Percentiles rank a stretch among this genome's conserved stretches.
Conservation (phyloP, 2,329 filamentous ascomycete genomes). For the Beauveria sp. region DNA sequence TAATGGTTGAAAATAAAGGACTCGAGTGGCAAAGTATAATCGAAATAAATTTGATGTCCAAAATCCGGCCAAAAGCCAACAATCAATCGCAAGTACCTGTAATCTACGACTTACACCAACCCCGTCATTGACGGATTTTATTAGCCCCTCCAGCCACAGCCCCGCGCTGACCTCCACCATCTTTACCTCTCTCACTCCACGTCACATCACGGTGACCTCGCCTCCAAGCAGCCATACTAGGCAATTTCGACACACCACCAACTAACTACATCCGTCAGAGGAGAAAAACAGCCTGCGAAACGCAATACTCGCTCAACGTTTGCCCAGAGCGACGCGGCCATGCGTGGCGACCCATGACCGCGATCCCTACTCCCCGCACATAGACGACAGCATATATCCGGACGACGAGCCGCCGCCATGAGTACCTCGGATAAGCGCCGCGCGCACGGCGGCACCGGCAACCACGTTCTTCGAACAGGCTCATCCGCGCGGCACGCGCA, state of each 20-base stretch:
- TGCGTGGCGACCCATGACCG: background rate
- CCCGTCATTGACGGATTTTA: background rate
- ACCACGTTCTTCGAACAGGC: constrained; percentile 18
- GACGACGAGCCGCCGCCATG: constrained; percentile 21
- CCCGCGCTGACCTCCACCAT: background rate
- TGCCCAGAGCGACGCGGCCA: background rate
- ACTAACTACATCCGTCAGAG: background rate
- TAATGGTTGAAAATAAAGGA: no score
- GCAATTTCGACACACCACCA: background rate
- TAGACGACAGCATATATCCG: background rate
- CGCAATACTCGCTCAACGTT: no score
- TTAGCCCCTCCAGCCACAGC: background rate
- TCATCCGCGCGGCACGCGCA: constrained; percentile 8
- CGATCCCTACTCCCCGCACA: background rate
- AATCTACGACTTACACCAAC: background rate
- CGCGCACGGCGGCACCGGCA: constrained; percentile 18
- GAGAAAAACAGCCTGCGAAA: no score
- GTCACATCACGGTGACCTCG: background rate
- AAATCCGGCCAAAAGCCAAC: no score
- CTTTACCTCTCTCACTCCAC: background rate
- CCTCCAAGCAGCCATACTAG: background rate
- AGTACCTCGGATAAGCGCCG: constrained; percentile 38
- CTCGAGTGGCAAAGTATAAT: no score
- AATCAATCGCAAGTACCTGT: no score
- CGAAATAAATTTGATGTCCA: no score